These are phyloP conservation scores for Triglochin maritima DNA, from an alignment of 106 monocot species.

Conservation along the genomic window DNA sequence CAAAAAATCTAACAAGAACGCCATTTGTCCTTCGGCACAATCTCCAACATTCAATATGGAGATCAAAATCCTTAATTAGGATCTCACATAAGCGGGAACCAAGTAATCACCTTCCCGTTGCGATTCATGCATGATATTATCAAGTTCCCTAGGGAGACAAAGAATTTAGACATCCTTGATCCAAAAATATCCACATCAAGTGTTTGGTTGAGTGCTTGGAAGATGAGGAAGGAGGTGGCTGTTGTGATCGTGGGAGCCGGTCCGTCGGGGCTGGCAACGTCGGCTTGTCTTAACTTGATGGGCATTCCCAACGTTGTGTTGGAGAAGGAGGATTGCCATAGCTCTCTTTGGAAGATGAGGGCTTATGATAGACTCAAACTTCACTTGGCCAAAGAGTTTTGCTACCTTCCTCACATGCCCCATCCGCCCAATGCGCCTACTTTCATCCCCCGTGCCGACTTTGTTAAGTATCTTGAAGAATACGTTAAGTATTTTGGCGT, in stretches of 20 bases:
- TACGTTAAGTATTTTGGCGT: slow-evolving; percentile 16
- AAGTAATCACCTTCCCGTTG: no score
- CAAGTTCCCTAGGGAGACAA: no score
- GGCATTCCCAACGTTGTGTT: slow-evolving; percentile 16
- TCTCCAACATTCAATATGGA: no score
- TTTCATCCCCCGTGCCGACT: slow-evolving; percentile 7
- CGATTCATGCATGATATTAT: no score
- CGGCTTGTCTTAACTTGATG: slow-evolving; percentile 12
- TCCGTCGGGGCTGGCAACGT: slow-evolving; percentile 23
- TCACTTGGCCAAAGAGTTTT: slow-evolving; percentile 25
- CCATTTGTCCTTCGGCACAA: no score
- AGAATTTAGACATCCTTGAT: no score
- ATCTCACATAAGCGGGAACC: no score
- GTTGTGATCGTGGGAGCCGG: slow-evolving; percentile 26
- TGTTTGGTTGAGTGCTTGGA: no score
- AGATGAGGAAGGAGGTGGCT: slow-evolving; percentile 4
- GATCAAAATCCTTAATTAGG: no score
- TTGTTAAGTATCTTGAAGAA: slow-evolving; percentile 18
- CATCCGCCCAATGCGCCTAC: slow-evolving; percentile 8
- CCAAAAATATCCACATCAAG: no score
- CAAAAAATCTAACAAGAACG: no score
- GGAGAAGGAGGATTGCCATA: slow-evolving; percentile 17
- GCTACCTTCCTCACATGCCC: slow-evolving; percentile 23
- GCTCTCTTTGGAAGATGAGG: slow-evolving; percentile 19
- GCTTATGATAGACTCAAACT: slow-evolving; percentile 23